A percentile compares a stretch with the other conserved stretches of the same genome.
These are phyloP conservation scores for Abortiporus biennis DNA, from an alignment of 1,284 basidiomycete genomes.

Conservation along the genomic window DNA sequence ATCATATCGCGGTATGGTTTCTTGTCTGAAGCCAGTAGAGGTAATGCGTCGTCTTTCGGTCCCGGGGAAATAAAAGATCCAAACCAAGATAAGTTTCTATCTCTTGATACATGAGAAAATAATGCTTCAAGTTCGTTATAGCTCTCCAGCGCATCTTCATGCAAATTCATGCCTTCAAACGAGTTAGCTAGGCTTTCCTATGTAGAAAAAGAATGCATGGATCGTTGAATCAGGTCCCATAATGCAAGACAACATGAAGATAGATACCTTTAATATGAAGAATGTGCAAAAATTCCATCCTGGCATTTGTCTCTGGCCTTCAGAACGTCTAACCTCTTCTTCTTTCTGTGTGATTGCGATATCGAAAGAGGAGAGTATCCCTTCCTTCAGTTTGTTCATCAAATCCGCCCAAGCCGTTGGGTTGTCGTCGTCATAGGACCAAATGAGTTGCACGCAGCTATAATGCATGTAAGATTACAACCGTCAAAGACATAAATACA, in stretches of 20 bases:
- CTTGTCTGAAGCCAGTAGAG: slow-evolving; percentile 73
- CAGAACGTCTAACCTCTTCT: slow-evolving; percentile 84
- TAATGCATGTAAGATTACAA: slow-evolving; percentile 15
- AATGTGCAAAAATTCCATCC: slow-evolving; percentile 98
- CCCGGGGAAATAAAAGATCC: slow-evolving; percentile 70
- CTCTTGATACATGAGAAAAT: slow-evolving; percentile 75
- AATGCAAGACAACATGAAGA: neutral
- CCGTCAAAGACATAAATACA: slow-evolving; percentile 1
- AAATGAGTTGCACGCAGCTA: slow-evolving; percentile 79
- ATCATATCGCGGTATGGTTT: slow-evolving; percentile 91
- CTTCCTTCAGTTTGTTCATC: slow-evolving; percentile 86
- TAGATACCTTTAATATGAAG: slow-evolving; percentile 82
- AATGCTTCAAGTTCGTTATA: slow-evolving; percentile 90
- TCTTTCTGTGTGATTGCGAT: slow-evolving; percentile 71
- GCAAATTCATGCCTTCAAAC: slow-evolving; percentile 85
- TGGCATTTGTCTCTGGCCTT: slow-evolving; percentile 80
- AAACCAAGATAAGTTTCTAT: slow-evolving; percentile 88
- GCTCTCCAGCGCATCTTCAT: slow-evolving; percentile 84
- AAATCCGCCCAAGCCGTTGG: slow-evolving; percentile 88
- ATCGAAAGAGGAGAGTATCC: slow-evolving; percentile 79
- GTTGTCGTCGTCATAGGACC: slow-evolving; percentile 63
- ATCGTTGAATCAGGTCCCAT: too few relatives aligned
- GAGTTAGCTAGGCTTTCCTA: slow-evolving; percentile 93
- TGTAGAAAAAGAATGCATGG: neutral
- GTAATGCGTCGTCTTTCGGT: slow-evolving; percentile 75